Base-by-base conservation (phyloP, 352 stramenopile genomes). In the Phytophthora ramorum region DNA sequence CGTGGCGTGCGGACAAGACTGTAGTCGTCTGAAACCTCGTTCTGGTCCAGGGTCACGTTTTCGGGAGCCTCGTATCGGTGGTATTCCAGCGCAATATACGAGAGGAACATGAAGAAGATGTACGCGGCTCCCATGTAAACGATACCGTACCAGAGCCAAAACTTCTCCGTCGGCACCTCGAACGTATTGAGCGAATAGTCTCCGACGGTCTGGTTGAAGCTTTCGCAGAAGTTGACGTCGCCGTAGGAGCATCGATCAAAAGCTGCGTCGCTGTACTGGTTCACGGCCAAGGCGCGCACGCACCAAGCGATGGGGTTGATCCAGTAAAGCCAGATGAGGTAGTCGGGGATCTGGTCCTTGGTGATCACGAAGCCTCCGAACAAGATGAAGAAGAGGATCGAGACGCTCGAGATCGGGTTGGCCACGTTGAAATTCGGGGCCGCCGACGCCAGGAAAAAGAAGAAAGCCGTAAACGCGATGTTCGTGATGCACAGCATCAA, bases 271-370 rank as follows among this genome's bases (percentile, higher is more conserved):
- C 37, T 60, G 49, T 75, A 75, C 44, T 75, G 61, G 7, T 75
- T 75, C 7, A 75, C 56, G 4, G 60, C 60, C 12, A 75, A 26
- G 3, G 58, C 65, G 2, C 59, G 65, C 3, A 69, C 30, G 2
- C 45, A 7, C 64, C 64, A 72, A 5, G 64, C 58, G 19, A 73
- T 57, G 2, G 58, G 65, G 8, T 73, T 62, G 7, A 73, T 64
- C 65, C 58, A 73, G 58, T 73, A 73, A 9, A 68, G 47, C 65
- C 65, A 73, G 30, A 73, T 73, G 7, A 75, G 46, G 40, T 71
- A 75, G 40, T 68, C 50, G 1, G 66, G 66, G 19, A 75, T 71
- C 20, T 75, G 66, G 1, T 67, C 50, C 13, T 75, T 71, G 0
- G 60, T 67, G 41, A 75, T 75, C 3, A 60, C 38, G 12, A 71